Conservation (phyloP, 2,329 filamentous ascomycete species). For the Stromatinia cepivora region DNA sequence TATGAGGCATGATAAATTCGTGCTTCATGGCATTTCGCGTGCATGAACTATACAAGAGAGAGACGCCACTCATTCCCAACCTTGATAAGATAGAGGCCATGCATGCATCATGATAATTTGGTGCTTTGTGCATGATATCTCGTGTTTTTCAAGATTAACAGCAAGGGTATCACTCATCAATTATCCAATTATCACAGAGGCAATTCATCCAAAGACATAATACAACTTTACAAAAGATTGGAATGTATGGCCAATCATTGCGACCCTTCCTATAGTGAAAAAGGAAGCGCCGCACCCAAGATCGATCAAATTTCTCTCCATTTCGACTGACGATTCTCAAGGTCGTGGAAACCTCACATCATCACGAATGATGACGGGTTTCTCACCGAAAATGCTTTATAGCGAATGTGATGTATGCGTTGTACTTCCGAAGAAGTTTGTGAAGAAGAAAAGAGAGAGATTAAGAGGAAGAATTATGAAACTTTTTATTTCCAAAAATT, state of each 20-base stretch:
- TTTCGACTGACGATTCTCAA: conserved; percentile 28
- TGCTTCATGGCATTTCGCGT: not conserved
- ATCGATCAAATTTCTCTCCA: conserved; percentile 28
- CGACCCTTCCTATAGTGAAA: conserved; percentile 26
- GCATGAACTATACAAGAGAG: not conserved
- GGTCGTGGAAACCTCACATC: conserved; percentile 29
- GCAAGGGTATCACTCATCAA: not conserved
- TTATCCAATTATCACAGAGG: not conserved
- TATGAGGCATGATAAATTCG: not conserved
- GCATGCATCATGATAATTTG: not conserved
- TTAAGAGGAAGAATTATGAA: not conserved
- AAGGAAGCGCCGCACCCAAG: conserved; percentile 28
- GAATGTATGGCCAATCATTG: conserved; percentile 29
- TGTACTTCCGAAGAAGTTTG: conserved; percentile 26
- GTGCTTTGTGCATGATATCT: not conserved
- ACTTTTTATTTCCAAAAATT: conserved; percentile 6
- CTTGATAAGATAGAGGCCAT: not conserved
- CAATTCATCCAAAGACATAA: not conserved
- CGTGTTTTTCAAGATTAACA: not conserved
- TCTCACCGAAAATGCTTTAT: conserved; percentile 30
- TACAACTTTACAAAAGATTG: conserved; percentile 17
- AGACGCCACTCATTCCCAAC: not conserved
- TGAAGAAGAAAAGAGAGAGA: conserved; percentile 22
- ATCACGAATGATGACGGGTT: conserved; percentile 26
- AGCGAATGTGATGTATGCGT: conserved; percentile 28